phyloP scores from a whole-genome alignment of 805 yeast species.

The Nakazawaea ishiwadae region DNA sequence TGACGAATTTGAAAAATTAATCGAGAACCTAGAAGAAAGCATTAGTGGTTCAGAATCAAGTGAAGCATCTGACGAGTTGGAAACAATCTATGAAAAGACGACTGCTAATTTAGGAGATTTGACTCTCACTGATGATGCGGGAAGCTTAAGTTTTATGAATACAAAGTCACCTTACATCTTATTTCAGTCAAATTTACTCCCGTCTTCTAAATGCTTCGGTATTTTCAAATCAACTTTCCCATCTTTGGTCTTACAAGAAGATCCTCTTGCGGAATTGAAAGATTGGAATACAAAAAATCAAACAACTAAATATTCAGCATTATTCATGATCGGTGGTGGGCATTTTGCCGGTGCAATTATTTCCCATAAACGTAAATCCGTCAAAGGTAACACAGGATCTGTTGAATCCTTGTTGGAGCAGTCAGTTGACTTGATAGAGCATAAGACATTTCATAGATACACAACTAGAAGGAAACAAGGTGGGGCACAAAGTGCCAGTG shows the following conservation, averaged over 20 bases:
- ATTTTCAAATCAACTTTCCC: conserved; percentile 62
- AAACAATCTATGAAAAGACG: conserved; percentile 16
- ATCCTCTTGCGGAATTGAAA: conserved; percentile 48
- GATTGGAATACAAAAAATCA: conserved; percentile 26
- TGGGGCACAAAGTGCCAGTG: conserved; percentile 92
- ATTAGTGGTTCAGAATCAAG: conserved; percentile 54
- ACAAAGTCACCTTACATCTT: conserved; percentile 68
- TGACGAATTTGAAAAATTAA: conserved; percentile 51
- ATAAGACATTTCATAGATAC: conserved; percentile 89
- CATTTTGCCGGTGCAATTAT: conserved; percentile 96
- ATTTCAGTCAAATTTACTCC: conserved; percentile 45
- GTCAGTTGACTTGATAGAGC: conserved; percentile 60
- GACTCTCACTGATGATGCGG: conserved; percentile 23
- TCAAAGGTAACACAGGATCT: conserved; percentile 51
- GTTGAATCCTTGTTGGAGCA: conserved; percentile 48
- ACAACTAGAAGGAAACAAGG: conserved; percentile 97
- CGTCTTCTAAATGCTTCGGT: conserved; percentile 50
- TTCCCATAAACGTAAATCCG: conserved; percentile 57
- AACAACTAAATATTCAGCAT: conserved; percentile 50
- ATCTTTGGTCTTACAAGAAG: conserved; percentile 28
- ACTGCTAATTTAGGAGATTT: background rate
- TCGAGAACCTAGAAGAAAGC: conserved; percentile 50
- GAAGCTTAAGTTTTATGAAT: conserved; percentile 47
- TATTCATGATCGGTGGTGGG: conserved; percentile 96
- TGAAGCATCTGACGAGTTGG: conserved; percentile 16